Base-by-base conservation (phyloP, 1,284 basidiomycete genomes). In the Boletellus deceptivus region DNA sequence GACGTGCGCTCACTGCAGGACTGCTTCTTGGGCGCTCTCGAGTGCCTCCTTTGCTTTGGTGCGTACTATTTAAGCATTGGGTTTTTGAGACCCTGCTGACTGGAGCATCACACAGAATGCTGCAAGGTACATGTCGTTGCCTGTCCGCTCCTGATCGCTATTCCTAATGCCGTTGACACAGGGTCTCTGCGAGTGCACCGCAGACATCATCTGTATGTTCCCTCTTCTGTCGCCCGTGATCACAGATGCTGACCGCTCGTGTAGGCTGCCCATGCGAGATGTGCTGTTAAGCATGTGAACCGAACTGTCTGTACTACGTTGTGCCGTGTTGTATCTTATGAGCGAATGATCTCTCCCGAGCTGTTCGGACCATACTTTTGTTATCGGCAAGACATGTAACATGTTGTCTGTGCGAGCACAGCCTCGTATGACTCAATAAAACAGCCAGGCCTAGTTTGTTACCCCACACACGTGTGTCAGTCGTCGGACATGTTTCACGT, bases 11-110 rank as follows among this genome's bases (percentile, higher is more conserved):
- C 29, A 29, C 31, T 50, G 35, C 52, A 79, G 78, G 78, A 80
- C 60, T 79, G 78, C 62, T 73, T 80, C 70, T 50, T 79, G 34
- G 78, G 67, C 13, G 46, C 67, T 16, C 14, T 80, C 35, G 72
- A 72, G 46, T 79, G 77, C 57, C 80, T 80, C 72, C 54, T 79
- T 6, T 80, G 78, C 64, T 80, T 79, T 58, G 78, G 75, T 77
- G 52, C 54, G 74, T 71, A n/a, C 18, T 29, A n/a, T 33, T 31
- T 42, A 17, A 34, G 8, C n/a, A 1, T 18, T 2, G 10, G 14
- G 43, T 25, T 24, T 29, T 34, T 24, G 14, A 20, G 8, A 27
- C 16, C n/a, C 6, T 7, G 40, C 45, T 61, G 43, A 55, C 46
- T 0, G 10, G 20, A 20, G 7, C 35, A 14, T 39, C 22, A 0